Evolutionary conservation across 2,329 filamentous ascomycete genomes (phyloP), one percentile per base, ranked within the genome.

Genomic region (Diaporthe destruens): DNA sequence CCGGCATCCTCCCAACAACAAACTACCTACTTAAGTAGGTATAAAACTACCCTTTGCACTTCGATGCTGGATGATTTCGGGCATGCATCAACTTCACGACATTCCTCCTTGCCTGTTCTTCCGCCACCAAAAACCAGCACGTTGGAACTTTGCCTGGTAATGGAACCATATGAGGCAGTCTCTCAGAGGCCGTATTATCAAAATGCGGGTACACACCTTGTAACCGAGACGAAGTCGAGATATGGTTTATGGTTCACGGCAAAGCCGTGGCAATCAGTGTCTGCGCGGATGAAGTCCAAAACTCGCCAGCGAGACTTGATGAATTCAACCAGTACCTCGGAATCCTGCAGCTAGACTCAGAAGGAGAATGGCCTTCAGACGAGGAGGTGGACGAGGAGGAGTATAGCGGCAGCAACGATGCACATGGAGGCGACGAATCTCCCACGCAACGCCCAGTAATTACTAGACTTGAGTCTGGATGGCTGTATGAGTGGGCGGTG

Each of bases 151-250:
- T 7, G 34, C 8, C 34, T 44, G 42, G 14, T 36, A 5, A 67
- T 67, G 63, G 47, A 53, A 53, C 6, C 47, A 9, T 20, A 6
- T 32, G 36, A 53, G 29, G 32, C 23, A 67, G 23, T 25, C 3
- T 54, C 47, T 47, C 47, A 53, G 47, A 67, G 47, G 63, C 44
- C 47, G 63, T n/a, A 67, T 67, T 67, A 53, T 53, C 63, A 54
- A 53, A 49, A 29, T 53, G 63, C 6, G 42, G 63, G 6, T 16
- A 67, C 47, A 67, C 63, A 42, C 44, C 42, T 49, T 36, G 47
- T 20, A 53, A 67, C 9, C 63, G 47, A 67, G 63, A 67, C 29
- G 63, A 67, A 67, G 47, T 53, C 63, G 29, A 3, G 32, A 20
- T 20, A 54, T 67, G 63, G 47, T 67, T 67, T 32, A 2, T 25